A percentile compares a stretch with the other conserved stretches of the same genome.
These are phyloP conservation scores for Lecanicillium sp. DNA, from an alignment of 2,329 filamentous ascomycete genomes.

Conservation along the genomic window DNA sequence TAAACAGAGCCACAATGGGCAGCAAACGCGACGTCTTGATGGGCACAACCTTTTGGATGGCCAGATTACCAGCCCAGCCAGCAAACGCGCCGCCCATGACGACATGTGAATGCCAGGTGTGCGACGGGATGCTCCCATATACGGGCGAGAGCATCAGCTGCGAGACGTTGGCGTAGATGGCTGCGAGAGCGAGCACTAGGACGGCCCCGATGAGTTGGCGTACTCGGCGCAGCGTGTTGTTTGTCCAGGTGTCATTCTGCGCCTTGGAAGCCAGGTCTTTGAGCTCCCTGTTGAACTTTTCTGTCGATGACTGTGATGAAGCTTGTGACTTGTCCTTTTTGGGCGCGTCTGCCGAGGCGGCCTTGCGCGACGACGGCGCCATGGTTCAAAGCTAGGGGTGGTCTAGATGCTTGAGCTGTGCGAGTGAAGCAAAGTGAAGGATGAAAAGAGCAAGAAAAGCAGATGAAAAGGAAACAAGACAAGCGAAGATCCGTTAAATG, in stretches of 20 bases:
- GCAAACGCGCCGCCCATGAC: constrained; percentile 59
- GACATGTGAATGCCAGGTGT: constrained; percentile 60
- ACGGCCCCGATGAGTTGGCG: constrained; percentile 27
- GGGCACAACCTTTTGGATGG: constrained; percentile 16
- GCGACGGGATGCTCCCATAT: constrained; percentile 75
- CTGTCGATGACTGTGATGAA: too few species aligned
- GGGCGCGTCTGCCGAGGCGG: constrained; percentile 12
- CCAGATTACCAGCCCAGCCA: constrained; percentile 61
- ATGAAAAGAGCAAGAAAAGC: not conserved
- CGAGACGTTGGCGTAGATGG: constrained; percentile 60
- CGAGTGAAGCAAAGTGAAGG: not conserved
- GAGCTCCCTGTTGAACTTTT: constrained; percentile 43
- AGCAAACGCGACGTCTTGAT: constrained; percentile 48
- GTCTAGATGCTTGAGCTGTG: too few species aligned
- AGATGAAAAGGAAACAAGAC: not conserved
- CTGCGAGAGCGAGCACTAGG: constrained; percentile 29
- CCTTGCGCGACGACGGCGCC: constrained; percentile 1
- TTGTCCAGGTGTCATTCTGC: constrained; percentile 21
- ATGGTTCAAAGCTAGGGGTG: constrained; percentile 2
- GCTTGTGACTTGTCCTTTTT: constrained; percentile 8
- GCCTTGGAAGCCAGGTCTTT: constrained; percentile 39
- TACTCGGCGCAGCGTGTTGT: constrained; percentile 26
- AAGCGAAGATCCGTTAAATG: constrained; percentile 7
- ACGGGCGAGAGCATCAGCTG: constrained; percentile 75
- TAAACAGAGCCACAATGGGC: constrained; percentile 66